A percentile compares a stretch with the other conserved stretches of the same genome.
These are phyloP conservation scores for Monosporascus sp. DNA, from an alignment of 2,329 filamentous ascomycete genomes.

Conservation along the genomic window DNA sequence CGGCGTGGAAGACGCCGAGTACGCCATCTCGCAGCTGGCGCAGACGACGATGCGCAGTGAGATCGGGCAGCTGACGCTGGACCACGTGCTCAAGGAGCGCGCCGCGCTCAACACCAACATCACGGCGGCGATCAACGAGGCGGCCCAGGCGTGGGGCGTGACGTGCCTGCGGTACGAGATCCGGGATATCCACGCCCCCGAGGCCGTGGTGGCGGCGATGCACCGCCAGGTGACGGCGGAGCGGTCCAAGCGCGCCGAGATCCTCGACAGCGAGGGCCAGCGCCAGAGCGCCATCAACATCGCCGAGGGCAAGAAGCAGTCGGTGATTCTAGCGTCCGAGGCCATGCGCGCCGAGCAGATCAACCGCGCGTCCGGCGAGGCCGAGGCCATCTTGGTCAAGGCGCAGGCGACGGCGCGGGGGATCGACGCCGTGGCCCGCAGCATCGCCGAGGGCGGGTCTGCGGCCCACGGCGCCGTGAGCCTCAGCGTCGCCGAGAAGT, in stretches of 20 bases:
- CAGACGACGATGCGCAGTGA: slow-evolving; percentile 99
- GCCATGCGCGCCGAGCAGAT: slow-evolving; percentile 86
- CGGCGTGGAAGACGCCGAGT: slow-evolving; percentile 96
- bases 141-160: slow-evolving; percentile 93
- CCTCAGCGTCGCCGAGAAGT: slow-evolving; percentile 90
- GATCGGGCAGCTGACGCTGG: slow-evolving; percentile 91
- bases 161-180: slow-evolving; percentile 97
- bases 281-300: slow-evolving; percentile 98
- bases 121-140: slow-evolving; percentile 97
- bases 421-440: slow-evolving; percentile 77
- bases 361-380: slow-evolving; percentile 87
- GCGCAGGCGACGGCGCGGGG: slow-evolving; percentile 81
- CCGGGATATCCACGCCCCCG: slow-evolving; percentile 93
- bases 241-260: slow-evolving; percentile 94
- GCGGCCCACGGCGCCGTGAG: slow-evolving; percentile 80
- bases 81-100: slow-evolving; percentile 96
- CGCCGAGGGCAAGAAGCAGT: slow-evolving; percentile 94
- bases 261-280: slow-evolving; percentile 94
- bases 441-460: slow-evolving; percentile 67
- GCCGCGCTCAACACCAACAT: slow-evolving; percentile 96
- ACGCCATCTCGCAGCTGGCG: slow-evolving; percentile 94
- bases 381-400: slow-evolving; percentile 84
- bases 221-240: slow-evolving; percentile 97
- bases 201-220: slow-evolving; percentile 93
- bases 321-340: slow-evolving; percentile 91